Evolutionary conservation across 495 filamentous ascomycete genomes (phyloP).

Genomic region (Cudoniella acicularis): DNA sequence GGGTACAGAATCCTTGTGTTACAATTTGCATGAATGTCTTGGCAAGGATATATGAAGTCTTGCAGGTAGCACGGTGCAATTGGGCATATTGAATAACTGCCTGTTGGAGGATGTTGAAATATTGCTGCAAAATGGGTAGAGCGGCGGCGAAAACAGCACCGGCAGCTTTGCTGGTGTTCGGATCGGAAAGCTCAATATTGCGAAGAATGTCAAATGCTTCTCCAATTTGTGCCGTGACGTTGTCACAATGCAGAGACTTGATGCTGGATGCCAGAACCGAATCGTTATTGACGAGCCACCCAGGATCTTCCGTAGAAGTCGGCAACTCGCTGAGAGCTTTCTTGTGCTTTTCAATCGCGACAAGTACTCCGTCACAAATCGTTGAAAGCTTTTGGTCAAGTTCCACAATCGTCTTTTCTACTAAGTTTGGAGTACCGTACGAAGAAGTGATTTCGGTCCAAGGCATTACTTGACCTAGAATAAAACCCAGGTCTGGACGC

Average conservation of each 20-base stretch:
- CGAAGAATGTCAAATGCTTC: slow-evolving; percentile 47
- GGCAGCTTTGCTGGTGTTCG: slow-evolving; percentile 40
- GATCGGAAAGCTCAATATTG: slow-evolving; percentile 41
- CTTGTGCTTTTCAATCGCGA: slow-evolving; percentile 69
- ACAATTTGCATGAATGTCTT: slow-evolving; percentile 73
- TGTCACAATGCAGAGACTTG: slow-evolving; percentile 52
- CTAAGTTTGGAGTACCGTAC: background rate
- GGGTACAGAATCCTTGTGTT: slow-evolving; percentile 85
- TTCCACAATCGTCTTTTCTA: slow-evolving; percentile 25
- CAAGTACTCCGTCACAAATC: slow-evolving; percentile 62
- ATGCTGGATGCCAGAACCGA: slow-evolving; percentile 51
- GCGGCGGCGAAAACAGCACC: slow-evolving; percentile 62
- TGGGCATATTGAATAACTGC: slow-evolving; percentile 47
- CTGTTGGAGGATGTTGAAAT: slow-evolving; percentile 53
- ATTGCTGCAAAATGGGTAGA: slow-evolving; percentile 72
- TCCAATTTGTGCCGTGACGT: slow-evolving; percentile 50
- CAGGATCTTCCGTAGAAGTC: slow-evolving; percentile 50
- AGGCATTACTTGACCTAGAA: slow-evolving; percentile 54
- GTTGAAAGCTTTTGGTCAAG: slow-evolving; percentile 58
- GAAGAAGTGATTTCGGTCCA: slow-evolving; percentile 32
- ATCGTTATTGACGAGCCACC: slow-evolving; percentile 62
- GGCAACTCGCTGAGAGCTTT: slow-evolving; percentile 43
- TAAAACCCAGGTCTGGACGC: slow-evolving; percentile 58
- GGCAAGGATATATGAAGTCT: slow-evolving; percentile 67
- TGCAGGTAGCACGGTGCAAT: slow-evolving; percentile 66